Evolutionary conservation across 352 stramenopile genomes (phyloP), one percentile per base, ranked within the genome.

Genomic region (Globisporangium uncinulatum): DNA sequence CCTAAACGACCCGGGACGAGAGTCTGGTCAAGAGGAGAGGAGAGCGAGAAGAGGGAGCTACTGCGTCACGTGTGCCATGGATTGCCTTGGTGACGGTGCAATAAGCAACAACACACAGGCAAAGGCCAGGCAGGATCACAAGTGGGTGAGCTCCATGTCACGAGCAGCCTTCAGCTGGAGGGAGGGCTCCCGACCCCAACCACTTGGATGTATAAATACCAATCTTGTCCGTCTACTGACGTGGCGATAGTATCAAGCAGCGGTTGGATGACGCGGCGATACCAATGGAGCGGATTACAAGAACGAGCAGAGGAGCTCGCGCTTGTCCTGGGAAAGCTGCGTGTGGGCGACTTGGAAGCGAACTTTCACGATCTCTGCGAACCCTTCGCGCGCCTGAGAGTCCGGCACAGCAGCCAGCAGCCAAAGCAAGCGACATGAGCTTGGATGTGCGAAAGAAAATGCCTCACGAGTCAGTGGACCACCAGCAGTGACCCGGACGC

Each of bases 291-390:
- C 8, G 21, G n/a, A 34, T 72, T 67, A 89, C 67, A 89, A 66
- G 69, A 89, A 91, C 41, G 78, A 89, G 44, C 57, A 60, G 20
- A 91, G 59, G 48, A 89, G 63, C 9, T 58, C 61, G 56, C 66
- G 53, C 48, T 86, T 59, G 14, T 63, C 66, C 34, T 63, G 51
- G 15, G 71, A 63, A 15, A 87, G 52, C 21, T 65, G 67, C 51
- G 55, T 59, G 5, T 51, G 39, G 46, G 83, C 66, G 44, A 89
- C 56, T 46, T 62, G 61, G 62, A 96, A 92, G 45, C 67, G 74
- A 15, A 94, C 71, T 54, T 85, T 76, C 32, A 88, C 69, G 50
- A 96, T 63, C 15, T 86, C 70, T 4, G 62, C 56, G 68, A 96
- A 94, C 4, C 86, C 86, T 61, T 96, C 86, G 17, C 70, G 59